These are phyloP conservation scores for Tuber melanosporum DNA, from an alignment of 495 filamentous ascomycete species.

Conservation along the genomic window DNA sequence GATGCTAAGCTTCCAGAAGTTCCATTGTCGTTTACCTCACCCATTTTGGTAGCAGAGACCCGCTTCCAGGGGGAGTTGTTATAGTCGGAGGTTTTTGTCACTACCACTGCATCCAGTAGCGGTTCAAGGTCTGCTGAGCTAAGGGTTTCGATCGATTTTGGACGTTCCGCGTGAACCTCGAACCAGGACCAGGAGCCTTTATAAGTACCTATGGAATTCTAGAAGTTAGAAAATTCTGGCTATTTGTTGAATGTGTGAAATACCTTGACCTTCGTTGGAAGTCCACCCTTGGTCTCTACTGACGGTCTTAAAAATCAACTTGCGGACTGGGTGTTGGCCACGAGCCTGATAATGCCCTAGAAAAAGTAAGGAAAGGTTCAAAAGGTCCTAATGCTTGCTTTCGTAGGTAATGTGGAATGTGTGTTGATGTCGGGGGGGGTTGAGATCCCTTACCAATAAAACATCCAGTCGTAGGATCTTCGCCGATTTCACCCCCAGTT, in stretches of 20 bases:
- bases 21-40: background rate
- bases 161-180: constrained; percentile 21
- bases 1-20: background rate
- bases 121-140: background rate
- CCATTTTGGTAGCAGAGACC: background rate
- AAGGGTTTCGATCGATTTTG: constrained; percentile 10
- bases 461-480: constrained; percentile 11
- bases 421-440: background rate
- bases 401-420: background rate
- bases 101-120: background rate
- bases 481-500: background rate
- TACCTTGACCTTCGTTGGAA: constrained; percentile 28
- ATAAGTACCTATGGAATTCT: constrained; percentile 17
- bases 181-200: constrained; percentile 23
- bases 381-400: background rate
- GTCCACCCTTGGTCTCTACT: constrained; percentile 65
- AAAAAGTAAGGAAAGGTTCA: background rate
- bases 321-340: constrained; percentile 46
- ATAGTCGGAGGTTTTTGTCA: constrained; percentile 5
- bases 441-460: constrained; percentile 1
- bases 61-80: constrained; percentile 5
- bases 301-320: constrained; percentile 59
- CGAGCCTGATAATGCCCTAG: background rate
- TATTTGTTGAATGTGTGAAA: background rate
- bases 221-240: background rate